Evolutionary conservation across 495 filamentous ascomycete genomes (phyloP), one percentile per base, ranked within the genome.

Genomic region (Sabuloglossum arenarium): DNA sequence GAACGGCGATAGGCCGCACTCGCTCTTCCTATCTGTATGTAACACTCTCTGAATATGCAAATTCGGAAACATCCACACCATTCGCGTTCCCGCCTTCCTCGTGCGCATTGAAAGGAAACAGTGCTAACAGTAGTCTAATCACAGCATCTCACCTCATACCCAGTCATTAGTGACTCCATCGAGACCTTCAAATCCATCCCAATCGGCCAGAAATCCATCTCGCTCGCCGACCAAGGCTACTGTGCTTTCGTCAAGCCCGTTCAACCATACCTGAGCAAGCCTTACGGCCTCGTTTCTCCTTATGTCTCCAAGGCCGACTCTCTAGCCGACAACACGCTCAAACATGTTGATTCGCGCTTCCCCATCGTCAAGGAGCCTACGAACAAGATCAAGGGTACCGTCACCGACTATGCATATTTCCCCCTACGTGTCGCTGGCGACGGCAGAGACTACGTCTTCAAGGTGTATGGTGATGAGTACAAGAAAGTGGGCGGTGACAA

Each of bases 281-380:
- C 90, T 8, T 86, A 85, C 70, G 69, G 73, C 68, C 84, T 82
- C 65, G 74, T 91, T 55, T 77, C 79, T 21, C 90, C 91, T 1
- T 95, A 95, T 69, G 73, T 94, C 54, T 72, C 76, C 65, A 84
- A 81, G 64, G 89, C 80, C 62, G 91, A 98, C 59, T 67, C 76
- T 58, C 69, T 95, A 49, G 91, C 85, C 61, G 81, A 89, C 69
- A 70, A 74, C 61, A 77, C 84, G 16, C 75, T 98, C 59, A 73
- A 63, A 57, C 79, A 77, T 61, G 77, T 96, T 60, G 91, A 97
- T 58, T 64, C 73, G 54, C 79, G 71, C 58, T 87, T 95, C 72
- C 91, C 91, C 28, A 75, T 85, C 63, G 79, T 98, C 61, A 94
- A 87, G 73, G 84, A 94, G 68, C 81, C 89, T 23, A 88, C 87